Conservation (phyloP, 805 yeast genomes). For the Wickerhamomyces alni region DNA sequence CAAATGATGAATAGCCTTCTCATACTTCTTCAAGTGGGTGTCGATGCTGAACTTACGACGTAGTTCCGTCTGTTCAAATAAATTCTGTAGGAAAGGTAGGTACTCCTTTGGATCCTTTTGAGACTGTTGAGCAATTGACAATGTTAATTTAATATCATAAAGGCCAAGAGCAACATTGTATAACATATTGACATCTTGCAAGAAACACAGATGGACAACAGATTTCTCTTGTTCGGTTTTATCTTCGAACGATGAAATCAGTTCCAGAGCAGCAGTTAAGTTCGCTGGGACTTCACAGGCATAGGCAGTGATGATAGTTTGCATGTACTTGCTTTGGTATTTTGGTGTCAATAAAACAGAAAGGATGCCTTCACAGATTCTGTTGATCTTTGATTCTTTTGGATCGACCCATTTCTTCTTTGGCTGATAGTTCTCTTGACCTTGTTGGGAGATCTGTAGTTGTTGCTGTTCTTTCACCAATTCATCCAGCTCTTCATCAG, state of each 20-base stretch:
- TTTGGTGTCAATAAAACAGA: constrained; percentile 44
- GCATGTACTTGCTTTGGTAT: constrained; percentile 54
- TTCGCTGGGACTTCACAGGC: constrained; percentile 91
- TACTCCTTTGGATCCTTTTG: constrained; percentile 98
- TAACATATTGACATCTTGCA: constrained; percentile 80
- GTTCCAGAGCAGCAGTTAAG: constrained; percentile 61
- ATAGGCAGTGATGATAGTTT: constrained; percentile 81
- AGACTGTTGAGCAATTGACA: constrained; percentile 88
- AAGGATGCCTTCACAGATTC: constrained; percentile 67
- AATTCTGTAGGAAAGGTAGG: constrained; percentile 79
- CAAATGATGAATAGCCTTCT: constrained; percentile 65
- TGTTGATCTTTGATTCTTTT: constrained; percentile 58
- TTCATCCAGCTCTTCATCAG: constrained; percentile 25
- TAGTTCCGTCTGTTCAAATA: constrained; percentile 60
- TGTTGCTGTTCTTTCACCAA: constrained; percentile 24
- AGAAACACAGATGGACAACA: constrained; percentile 80
- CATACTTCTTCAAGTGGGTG: constrained; percentile 60
- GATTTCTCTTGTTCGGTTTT: constrained; percentile 48
- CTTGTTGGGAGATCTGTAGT: constrained; percentile 32
- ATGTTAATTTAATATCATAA: constrained; percentile 75
- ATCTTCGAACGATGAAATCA: constrained; percentile 49
- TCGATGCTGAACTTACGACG: constrained; percentile 77
- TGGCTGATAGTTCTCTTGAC: constrained; percentile 23
- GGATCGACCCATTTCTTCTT: constrained; percentile 34
- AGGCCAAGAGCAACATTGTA: constrained; percentile 76